Conservation (phyloP, 768 basidiomycete genomes). For the Auricularia sp. region DNA sequence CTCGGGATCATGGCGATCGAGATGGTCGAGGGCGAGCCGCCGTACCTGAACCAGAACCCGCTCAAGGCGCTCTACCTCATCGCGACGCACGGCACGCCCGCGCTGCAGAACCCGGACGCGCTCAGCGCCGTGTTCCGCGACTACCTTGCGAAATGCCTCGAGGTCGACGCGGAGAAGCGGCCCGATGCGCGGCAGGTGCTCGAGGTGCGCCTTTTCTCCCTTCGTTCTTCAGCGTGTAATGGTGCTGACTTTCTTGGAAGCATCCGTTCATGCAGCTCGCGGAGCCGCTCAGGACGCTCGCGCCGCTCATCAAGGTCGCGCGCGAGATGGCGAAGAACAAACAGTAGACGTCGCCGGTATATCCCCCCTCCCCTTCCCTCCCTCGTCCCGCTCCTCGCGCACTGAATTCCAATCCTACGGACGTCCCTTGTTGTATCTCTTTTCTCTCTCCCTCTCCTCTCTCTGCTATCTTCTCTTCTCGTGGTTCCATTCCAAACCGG, state of each 20-base stretch:
- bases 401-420: too few relatives aligned
- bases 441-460: too few relatives aligned
- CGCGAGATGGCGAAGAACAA: conserved; percentile 64
- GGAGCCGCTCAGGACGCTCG: conserved; percentile 76
- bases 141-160: conserved; percentile 78
- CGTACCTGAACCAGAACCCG: conserved; percentile 93
- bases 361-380: too few relatives aligned
- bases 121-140: conserved; percentile 74
- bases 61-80: conserved; percentile 95
- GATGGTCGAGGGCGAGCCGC: conserved; percentile 70
- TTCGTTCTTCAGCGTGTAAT: too few relatives aligned
- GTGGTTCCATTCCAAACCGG: too few relatives aligned
- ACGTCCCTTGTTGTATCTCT: too few relatives aligned
- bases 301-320: conserved; percentile 88
- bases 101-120: conserved; percentile 82
- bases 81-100: conserved; percentile 95
- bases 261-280: conserved; percentile 84
- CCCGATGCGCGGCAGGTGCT: conserved; percentile 77
- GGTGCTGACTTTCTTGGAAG: conserved; percentile 30
- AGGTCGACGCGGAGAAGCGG: conserved; percentile 91
- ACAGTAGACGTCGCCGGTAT: background rate
- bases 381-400: too few relatives aligned
- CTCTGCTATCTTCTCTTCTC: too few relatives aligned
- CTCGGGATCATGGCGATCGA: conserved; percentile 95
- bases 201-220: too few relatives aligned